These are phyloP conservation scores for Bidens hawaiensis DNA, from an alignment of 140 eudicot genomes.

Conservation along the genomic window DNA sequence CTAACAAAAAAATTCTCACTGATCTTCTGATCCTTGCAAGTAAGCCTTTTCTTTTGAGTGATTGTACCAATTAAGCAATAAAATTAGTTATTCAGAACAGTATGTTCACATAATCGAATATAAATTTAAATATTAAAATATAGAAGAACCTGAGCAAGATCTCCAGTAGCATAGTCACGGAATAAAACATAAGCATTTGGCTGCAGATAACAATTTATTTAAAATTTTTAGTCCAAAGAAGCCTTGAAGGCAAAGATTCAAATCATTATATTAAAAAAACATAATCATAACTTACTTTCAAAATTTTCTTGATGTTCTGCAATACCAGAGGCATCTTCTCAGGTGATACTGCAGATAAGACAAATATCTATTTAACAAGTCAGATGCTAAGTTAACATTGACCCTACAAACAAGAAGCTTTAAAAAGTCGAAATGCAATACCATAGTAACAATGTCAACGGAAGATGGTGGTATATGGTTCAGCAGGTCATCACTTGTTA, in stretches of 20 bases:
- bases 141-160: slow-evolving; percentile 82
- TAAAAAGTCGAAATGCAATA: slow-evolving; percentile 24
- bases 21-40: slow-evolving; percentile 85
- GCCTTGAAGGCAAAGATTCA: neutral
- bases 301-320: slow-evolving; percentile 61
- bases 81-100: neutral
- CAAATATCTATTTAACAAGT: slow-evolving; percentile 83
- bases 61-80: neutral
- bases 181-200: slow-evolving; percentile 74
- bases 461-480: slow-evolving; percentile 66
- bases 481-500: slow-evolving; percentile 67
- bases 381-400: slow-evolving; percentile 33
- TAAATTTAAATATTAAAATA: neutral
- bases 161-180: slow-evolving; percentile 98
- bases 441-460: slow-evolving; percentile 95
- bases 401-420: neutral
- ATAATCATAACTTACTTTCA: slow-evolving; percentile 52
- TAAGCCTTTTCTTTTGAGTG: slow-evolving; percentile 64
- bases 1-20: slow-evolving; percentile 93
- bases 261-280: neutral
- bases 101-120: neutral
- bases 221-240: neutral
- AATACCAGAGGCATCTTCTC: slow-evolving; percentile 77
- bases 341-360: slow-evolving; percentile 96
- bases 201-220: slow-evolving; percentile 40